Evolutionary conservation across 2,329 filamentous ascomycete species (phyloP), one percentile per base, ranked within the genome.

Genomic region (Lecanicillium sp.): DNA sequence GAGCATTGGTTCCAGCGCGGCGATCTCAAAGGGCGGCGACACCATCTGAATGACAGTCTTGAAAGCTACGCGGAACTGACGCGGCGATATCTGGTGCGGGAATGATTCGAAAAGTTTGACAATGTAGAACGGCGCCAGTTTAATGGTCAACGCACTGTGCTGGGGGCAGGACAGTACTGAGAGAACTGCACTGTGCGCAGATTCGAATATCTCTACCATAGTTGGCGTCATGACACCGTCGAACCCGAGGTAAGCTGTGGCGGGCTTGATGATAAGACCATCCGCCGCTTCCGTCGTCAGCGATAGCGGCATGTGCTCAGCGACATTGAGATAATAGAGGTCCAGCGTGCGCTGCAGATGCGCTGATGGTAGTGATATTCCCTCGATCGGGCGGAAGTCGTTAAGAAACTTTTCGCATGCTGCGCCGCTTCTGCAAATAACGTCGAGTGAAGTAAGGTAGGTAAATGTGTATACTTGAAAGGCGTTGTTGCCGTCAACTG

Each of bases 31-130:
- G 0, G 90, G 90, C 3, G 90, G 88, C 3, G 86, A 84, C 10
- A 89, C 82, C 51, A 94, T 84, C 57, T 86, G 84, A 64, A 95
- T 80, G 38, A 95, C 72, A 2, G 88, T 91, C 62, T 85, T 87
- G 72, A 95, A 90, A 10, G 90, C 90, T 9, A 95, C 74, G 24
- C 90, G 80, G 70, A 96, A 95, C 62, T 96, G 90, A 14, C 90
- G 81, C 1, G 87, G 76, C 0, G 87, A 90, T 17, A 95, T 80
- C 50, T 84, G 85, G 2, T 73, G 63, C 0, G 90, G 90, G 64
- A 95, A 95, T 1, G 88, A 83, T 17, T 78, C 73, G 60, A 95
- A 87, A 0, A 95, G 74, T 12, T 84, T 82, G 56, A 90, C 84
- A 54, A 94, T 82, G 65, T 96, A 95, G 60, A 87, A 87, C 0